Evolutionary conservation across 169 alveolate genomes (phyloP).

Genomic region (Prorocentrum cordatum): DNA sequence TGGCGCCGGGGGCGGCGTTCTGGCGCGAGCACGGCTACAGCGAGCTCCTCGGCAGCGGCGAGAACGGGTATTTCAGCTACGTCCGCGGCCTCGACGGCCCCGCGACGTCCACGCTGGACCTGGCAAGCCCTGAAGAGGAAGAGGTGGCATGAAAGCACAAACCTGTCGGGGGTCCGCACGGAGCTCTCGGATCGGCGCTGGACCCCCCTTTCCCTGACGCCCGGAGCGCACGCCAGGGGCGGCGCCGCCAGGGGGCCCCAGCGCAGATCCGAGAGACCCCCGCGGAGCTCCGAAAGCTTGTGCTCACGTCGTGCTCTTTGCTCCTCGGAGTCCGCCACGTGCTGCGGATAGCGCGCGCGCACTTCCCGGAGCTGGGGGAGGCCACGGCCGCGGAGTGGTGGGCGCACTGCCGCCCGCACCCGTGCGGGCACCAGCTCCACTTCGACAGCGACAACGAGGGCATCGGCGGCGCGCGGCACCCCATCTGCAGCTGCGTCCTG

Average conservation of each 20-base stretch:
- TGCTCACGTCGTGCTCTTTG: too few relatives aligned
- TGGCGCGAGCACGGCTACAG: conserved; percentile 43
- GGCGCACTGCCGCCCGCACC: conserved; percentile 51
- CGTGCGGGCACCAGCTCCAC: conserved; percentile 42
- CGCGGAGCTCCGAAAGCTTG: too few relatives aligned
- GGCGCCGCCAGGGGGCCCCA: too few relatives aligned
- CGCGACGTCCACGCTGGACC: background rate
- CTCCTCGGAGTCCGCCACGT: too few relatives aligned
- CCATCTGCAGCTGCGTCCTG: conserved; percentile 53
- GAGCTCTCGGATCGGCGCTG: too few relatives aligned
- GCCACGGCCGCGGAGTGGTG: conserved; percentile 51
- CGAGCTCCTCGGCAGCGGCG: conserved; percentile 7
- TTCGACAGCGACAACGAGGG: conserved; percentile 61
- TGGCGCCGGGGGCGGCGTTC: background rate
- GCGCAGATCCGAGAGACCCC: background rate
- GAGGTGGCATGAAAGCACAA: too few relatives aligned
- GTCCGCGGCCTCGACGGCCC: background rate
- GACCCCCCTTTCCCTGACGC: too few relatives aligned
- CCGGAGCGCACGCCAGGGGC: too few relatives aligned
- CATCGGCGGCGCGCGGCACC: conserved; percentile 41
- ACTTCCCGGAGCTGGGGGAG: background rate
- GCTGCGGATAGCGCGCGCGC: too few relatives aligned
- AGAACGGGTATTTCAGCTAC: conserved; percentile 33
- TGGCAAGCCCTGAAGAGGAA: background rate
- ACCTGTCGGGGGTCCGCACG: too few relatives aligned